Base-by-base conservation (phyloP, 768 basidiomycete genomes). In the Leccinum barrowsii region DNA sequence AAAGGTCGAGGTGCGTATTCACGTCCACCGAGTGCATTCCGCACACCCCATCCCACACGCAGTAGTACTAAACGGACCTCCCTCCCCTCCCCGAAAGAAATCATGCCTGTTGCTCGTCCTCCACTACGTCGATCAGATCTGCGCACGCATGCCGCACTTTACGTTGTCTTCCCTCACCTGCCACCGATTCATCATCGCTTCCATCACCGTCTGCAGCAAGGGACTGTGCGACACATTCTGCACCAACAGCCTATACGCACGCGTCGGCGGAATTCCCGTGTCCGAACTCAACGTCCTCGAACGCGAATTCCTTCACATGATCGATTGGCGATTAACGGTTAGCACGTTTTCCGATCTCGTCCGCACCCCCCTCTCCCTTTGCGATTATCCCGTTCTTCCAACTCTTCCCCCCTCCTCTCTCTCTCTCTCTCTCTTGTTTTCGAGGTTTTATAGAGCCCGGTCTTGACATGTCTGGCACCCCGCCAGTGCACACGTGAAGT, bases 181-280 rank as follows among this genome's bases (percentile, higher is more conserved):
- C 68, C 97, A 99, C 76, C 93, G 97, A 59, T 98, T 99, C 77
- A 82, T 98, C 70, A 98, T 98, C 76, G 83, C 96, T 48, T 86
- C 93, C 65, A 88, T 98, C 73, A 85, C 91, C 30, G 92, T 94
- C 59, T 89, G 92, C 61, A 90, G 87, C 77, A 98, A 99, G 75
- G 93, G 94, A 0, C 85, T 98, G 48, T 95, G 92, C 74, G 97
- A 99, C 76, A 84, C 86, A 19, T 98, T 98, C 73, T 96, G 92
- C 76, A 93, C 92, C 50, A 98, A 98, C 73, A 85, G 82, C 57
- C 85, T 95, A 69, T 98, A 98, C 76, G 93, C 97, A 63, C 90
- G 89, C 74, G 95, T 99, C 32, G 97, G 97, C 66, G 97, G 97
- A 56, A 93, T 98, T 70, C 86, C 90, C 62, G 81, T 94, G 51